Percentiles rank a stretch among this genome's conserved stretches.
phyloP scores from a whole-genome alignment of 208 protist genomes.

The Polymyxa betae region DNA sequence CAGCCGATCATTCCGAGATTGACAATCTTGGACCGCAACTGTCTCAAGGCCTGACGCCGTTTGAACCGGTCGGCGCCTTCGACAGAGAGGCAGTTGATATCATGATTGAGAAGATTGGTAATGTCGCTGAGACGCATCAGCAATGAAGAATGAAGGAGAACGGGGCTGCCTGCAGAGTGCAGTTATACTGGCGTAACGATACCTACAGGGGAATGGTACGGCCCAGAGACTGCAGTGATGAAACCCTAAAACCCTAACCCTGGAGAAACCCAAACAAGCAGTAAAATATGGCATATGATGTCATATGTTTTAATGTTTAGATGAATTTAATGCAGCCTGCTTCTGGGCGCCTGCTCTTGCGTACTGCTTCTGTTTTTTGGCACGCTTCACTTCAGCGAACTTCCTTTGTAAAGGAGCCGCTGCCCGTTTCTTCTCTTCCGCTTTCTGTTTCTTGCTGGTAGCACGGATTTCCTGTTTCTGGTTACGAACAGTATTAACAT shows the following conservation, averaged over 20 bases:
- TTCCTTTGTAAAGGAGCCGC: not conserved
- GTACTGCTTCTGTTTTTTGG: not conserved
- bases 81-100: not conserved
- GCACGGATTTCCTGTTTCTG: conserved; percentile 22
- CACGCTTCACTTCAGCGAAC: conserved; percentile 4
- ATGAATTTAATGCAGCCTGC: not conserved
- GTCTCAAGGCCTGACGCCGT: not conserved
- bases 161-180: no score
- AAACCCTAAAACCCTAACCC: no score
- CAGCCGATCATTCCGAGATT: not conserved
- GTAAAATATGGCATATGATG: not conserved
- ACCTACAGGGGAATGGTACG: no score
- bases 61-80: not conserved
- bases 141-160: no score
- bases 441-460: not conserved
- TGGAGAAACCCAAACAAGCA: no score
- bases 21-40: not conserved
- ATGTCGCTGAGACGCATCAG: not conserved
- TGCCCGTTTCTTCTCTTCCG: conserved; percentile 3
- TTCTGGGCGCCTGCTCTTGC: not conserved
- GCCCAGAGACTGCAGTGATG: no score
- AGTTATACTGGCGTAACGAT: no score
- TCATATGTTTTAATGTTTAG: not conserved
- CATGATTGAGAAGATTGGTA: not conserved
- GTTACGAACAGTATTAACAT: conserved; percentile 67